These are phyloP conservation scores for Cystobasidium pallidum DNA, from an alignment of 1,284 basidiomycete genomes.

Conservation along the genomic window DNA sequence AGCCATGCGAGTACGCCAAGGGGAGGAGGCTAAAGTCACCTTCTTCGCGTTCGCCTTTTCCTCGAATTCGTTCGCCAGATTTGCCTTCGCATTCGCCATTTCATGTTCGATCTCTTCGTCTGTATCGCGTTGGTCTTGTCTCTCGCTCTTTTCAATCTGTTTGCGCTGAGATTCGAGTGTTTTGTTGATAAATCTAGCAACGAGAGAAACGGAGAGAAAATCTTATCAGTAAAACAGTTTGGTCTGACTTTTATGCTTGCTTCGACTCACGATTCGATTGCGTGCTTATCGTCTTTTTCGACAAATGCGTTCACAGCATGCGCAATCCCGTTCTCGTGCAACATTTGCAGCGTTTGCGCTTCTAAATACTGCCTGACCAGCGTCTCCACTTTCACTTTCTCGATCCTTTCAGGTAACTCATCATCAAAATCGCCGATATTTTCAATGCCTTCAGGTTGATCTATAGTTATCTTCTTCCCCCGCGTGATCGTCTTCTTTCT, in stretches of 20 bases:
- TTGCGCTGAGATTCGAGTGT: slow-evolving; percentile 47
- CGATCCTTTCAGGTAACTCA: slow-evolving; percentile 49
- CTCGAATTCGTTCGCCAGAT: slow-evolving; percentile 48
- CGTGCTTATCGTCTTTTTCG: slow-evolving; percentile 91
- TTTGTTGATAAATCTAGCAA: slow-evolving; percentile 49
- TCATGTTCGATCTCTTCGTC: slow-evolving; percentile 50
- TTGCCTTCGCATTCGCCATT: slow-evolving; percentile 46
- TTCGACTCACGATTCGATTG: slow-evolving; percentile 79
- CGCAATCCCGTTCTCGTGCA: slow-evolving; percentile 82
- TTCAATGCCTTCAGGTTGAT: slow-evolving; percentile 49
- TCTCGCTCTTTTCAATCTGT: slow-evolving; percentile 46
- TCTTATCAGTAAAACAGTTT: slow-evolving; percentile 64
- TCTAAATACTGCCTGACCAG: slow-evolving; percentile 85
- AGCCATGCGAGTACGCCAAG: too few species aligned
- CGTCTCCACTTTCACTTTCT: slow-evolving; percentile 59
- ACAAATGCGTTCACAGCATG: slow-evolving; percentile 91
- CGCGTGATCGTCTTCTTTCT: slow-evolving; percentile 64
- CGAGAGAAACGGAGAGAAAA: slow-evolving; percentile 53
- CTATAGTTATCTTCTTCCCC: slow-evolving; percentile 53
- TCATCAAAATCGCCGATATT: slow-evolving; percentile 34
- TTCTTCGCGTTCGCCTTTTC: slow-evolving; percentile 49
- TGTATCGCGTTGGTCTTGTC: slow-evolving; percentile 50
- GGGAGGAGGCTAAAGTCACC: not conserved
- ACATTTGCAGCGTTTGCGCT: slow-evolving; percentile 83
- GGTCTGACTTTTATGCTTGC: too few species aligned